Evolutionary conservation across 2,329 filamentous ascomycete species (phyloP), one percentile per base, ranked within the genome.

Genomic region (Paramyrothecium sp.): DNA sequence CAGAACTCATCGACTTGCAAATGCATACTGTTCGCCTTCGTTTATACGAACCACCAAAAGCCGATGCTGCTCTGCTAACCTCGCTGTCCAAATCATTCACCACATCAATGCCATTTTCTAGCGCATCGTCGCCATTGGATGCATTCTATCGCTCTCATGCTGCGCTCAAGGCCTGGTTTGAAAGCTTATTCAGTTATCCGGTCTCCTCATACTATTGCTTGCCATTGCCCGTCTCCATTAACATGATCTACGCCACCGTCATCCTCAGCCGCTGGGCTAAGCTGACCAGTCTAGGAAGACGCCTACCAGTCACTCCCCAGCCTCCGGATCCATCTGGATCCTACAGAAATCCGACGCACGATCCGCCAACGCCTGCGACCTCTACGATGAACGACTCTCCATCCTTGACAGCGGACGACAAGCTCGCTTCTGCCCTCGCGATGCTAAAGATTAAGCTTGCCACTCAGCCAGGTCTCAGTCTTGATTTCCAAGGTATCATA

Each of bases 181-280:
- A 81, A 2, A 70, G 71, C 38, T 82, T 80, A 73, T 69, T 80
- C 2, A 64, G 71, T 0, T 66, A 84, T 0, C 76, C 82, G 0
- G 67, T 75, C 0, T 61, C 67, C 0, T 67, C 73, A 3, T 82
- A 80, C 55, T 76, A 78, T 56, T 71, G 74, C 30, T 69, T 82
- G 21, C 79, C 82, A 0, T 76, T 82, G 8, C 69, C 76, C 0
- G 63, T 75, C 0, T 78, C 73, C 34, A 67, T 75, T 1, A 78
- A 84, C 54, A 67, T 84, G 0, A 74, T 83, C 3, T 81, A 82
- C 54, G 77, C 75, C 19, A 67, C 81, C 47, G 78, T 74, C 3
- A 80, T 82, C 73, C 71, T 83, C 1, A 75, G 78, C 2, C 74
- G 81, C 7, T 83, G 80, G 80, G 76, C 78, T 5, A 80, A 79